Conservation (phyloP, 2,329 filamentous ascomycete genomes). For the Ceratocystis destructans region DNA sequence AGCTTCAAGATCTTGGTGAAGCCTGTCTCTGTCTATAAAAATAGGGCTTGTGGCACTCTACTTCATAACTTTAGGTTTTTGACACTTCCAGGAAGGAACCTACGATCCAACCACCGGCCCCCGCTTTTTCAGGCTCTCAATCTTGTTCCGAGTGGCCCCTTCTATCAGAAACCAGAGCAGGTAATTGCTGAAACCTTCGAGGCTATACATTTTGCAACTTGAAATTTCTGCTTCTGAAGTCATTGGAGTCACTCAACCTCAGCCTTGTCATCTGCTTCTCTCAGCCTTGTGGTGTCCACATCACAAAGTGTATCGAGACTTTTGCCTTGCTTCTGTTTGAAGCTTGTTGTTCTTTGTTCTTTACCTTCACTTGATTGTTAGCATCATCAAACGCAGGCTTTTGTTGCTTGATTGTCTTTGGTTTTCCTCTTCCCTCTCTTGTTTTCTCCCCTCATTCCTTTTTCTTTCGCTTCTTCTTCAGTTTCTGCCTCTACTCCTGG, state of each 20-base stretch:
- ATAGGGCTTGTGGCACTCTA: neutral
- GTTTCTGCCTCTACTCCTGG: neutral
- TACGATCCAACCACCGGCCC: slow-evolving; percentile 2
- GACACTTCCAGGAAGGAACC: neutral
- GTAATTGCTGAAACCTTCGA: neutral
- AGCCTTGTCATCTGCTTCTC: neutral
- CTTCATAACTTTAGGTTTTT: neutral
- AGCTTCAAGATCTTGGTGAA: too few species aligned
- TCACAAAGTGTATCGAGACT: slow-evolving; percentile 3
- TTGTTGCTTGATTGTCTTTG: neutral
- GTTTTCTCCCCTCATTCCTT: too few species aligned
- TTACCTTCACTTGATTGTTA: neutral
- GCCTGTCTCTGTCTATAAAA: neutral
- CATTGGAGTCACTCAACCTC: neutral
- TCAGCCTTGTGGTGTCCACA: slow-evolving; percentile 1
- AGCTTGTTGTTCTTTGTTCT: slow-evolving; percentile 2
- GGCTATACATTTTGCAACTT: neutral
- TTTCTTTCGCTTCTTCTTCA: neutral
- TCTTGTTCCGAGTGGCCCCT: neutral
- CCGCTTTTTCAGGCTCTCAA: slow-evolving; percentile 1
- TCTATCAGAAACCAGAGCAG: neutral
- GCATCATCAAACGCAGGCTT: neutral
- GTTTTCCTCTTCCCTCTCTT: neutral
- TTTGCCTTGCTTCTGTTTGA: slow-evolving; percentile 3
- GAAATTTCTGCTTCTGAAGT: neutral